A percentile compares a stretch with the other conserved stretches of the same genome.
phyloP scores from a whole-genome alignment of 352 stramenopile species.

The Phytophthora meadii region DNA sequence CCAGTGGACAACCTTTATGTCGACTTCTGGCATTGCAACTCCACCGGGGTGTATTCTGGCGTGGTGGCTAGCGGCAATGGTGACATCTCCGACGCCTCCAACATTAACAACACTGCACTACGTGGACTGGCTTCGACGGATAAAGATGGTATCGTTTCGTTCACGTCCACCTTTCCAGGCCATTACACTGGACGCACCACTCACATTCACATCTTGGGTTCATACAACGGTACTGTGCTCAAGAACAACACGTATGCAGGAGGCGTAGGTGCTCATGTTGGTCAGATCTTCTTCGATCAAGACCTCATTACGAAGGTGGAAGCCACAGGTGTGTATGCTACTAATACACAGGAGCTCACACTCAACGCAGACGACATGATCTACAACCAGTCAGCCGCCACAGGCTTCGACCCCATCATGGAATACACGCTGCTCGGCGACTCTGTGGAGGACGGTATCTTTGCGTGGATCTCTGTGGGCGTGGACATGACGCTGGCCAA shows the following conservation, averaged over 20 bases:
- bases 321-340: slow-evolving; percentile 24
- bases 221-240: slow-evolving; percentile 36
- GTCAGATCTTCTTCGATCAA: slow-evolving; percentile 35
- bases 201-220: slow-evolving; percentile 35
- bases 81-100: slow-evolving; percentile 28
- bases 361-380: slow-evolving; percentile 30
- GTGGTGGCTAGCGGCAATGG: slow-evolving; percentile 35
- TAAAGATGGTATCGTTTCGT: slow-evolving; percentile 26
- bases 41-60: slow-evolving; percentile 35
- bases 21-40: slow-evolving; percentile 40
- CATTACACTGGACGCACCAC: slow-evolving; percentile 38
- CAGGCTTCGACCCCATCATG: slow-evolving; percentile 31
- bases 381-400: slow-evolving; percentile 19
- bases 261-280: slow-evolving; percentile 28
- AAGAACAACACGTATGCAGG: slow-evolving; percentile 38
- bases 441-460: slow-evolving; percentile 28
- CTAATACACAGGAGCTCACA: slow-evolving; percentile 30
- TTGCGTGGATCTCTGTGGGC: slow-evolving; percentile 38
- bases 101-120: slow-evolving; percentile 38
- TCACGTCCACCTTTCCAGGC: slow-evolving; percentile 28
- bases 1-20: slow-evolving; percentile 30
- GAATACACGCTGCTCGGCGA: slow-evolving; percentile 29
- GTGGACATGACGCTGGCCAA: slow-evolving; percentile 37
- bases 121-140: slow-evolving; percentile 28
- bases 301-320: slow-evolving; percentile 34